Base-by-base conservation (phyloP, 108 stramenopile genomes). In the Discostella stelligeroides region DNA sequence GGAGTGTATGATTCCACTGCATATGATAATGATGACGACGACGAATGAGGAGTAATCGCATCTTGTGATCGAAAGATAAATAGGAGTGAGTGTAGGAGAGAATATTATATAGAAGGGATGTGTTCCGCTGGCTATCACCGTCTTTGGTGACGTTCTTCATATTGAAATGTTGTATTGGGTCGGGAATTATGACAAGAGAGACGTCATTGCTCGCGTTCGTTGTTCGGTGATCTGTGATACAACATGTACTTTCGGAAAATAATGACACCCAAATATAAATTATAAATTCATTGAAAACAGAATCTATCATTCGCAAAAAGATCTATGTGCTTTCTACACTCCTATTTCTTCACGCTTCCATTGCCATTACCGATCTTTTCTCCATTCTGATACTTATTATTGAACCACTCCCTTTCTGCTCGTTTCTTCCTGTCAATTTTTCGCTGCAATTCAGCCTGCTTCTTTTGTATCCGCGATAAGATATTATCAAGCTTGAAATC, bases 1-100 rank as follows among this genome's bases (percentile, higher is more conserved):
- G 93, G 94, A 17, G 87, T 95, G 29, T 96, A 97, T 60, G 96
- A 96, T 82, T 81, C 91, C 56, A 68, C 73, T 56, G 70, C 83
- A 30, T 95, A 90, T 63, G 91, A 85, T 27, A 88, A 88, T 17
- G 88, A 90, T 46, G 86, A 90, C 12, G 86, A 89, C 0, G 80
- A 88, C 2, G 67, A 82, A 4, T 55, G 54, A 55, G 54, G 2
- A 29, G 7, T 5, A 25, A 0, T 15, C 27, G 29, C 29, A 1
- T 15, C 1, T 18, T 50, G 7, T 20, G 17, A 34, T 34, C 34
- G 34, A 3, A 6, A 34, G 34, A 5, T 3, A 34, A 6, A 6
- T 5, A 6, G 3, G 34, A 34, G 34, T 5, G 34, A 34, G 34
- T 6, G 3, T 3, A 34, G 3, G 34, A 5, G 6, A 34, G 6